These are phyloP conservation scores for Linnemannia exigua DNA, from an alignment of 192 early-diverging fungal species.

Conservation along the genomic window DNA sequence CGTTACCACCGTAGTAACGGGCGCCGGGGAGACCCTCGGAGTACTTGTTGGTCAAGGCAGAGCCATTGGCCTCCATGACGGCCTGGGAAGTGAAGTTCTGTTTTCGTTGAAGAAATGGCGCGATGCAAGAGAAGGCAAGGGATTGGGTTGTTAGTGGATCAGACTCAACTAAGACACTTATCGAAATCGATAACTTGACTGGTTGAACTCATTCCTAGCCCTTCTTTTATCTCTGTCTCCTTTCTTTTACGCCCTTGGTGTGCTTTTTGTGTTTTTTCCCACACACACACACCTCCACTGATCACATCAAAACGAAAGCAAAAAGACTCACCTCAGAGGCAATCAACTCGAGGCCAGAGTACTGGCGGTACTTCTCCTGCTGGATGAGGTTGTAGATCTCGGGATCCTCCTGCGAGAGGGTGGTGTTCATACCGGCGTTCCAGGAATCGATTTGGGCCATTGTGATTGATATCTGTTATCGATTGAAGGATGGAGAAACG, in stretches of 20 bases:
- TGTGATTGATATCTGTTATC: conserved; percentile 16
- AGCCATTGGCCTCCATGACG: conserved; percentile 99
- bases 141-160: background rate
- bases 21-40: conserved; percentile 99
- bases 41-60: conserved; percentile 99
- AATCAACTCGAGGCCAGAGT: conserved; percentile 97
- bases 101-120: conserved; percentile 1
- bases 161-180: background rate
- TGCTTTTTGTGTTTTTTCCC: background rate
- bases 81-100: conserved; percentile 99
- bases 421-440: conserved; percentile 88
- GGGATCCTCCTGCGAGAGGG: conserved; percentile 93
- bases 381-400: conserved; percentile 96
- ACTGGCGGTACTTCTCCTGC: conserved; percentile 98
- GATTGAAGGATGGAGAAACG: background rate
- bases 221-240: background rate
- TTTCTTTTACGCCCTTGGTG: background rate
- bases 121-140: background rate
- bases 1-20: conserved; percentile 99
- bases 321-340: conserved; percentile 88
- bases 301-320: background rate
- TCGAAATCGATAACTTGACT: background rate
- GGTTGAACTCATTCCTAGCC: background rate
- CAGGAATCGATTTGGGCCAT: conserved; percentile 64
- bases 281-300: conserved; percentile 2